phyloP scores from a whole-genome alignment of 768 basidiomycete species.

The Trametopsis cervina region DNA sequence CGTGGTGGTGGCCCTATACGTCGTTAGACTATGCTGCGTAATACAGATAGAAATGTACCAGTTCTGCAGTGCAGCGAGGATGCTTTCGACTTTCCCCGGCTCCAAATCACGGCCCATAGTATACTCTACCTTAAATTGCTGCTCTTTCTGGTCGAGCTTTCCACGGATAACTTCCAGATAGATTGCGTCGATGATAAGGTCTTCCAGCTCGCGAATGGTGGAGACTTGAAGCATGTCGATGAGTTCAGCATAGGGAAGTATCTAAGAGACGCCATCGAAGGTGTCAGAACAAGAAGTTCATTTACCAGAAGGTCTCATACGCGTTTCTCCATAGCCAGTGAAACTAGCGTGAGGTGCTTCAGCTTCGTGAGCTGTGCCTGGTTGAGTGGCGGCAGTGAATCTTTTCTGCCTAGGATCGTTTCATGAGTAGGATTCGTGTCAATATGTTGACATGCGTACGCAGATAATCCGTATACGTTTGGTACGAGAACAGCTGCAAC shows the following conservation, averaged over 20 bases:
- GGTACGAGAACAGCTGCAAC: slow-evolving; percentile 85
- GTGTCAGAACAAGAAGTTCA: background rate
- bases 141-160: slow-evolving; percentile 88
- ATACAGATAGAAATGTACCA: slow-evolving; percentile 42
- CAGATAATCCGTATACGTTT: slow-evolving; percentile 77
- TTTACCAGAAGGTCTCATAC: slow-evolving; percentile 38
- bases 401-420: slow-evolving; percentile 52
- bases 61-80: slow-evolving; percentile 55
- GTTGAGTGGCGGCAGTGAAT: slow-evolving; percentile 59
- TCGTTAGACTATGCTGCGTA: background rate
- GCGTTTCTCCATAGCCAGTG: slow-evolving; percentile 69
- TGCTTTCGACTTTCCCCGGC: slow-evolving; percentile 54
- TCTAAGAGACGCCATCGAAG: slow-evolving; percentile 34
- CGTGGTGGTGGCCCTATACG: slow-evolving; percentile 60
- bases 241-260: slow-evolving; percentile 74
- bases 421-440: background rate
- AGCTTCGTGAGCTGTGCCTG: slow-evolving; percentile 76
- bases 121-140: slow-evolving; percentile 87
- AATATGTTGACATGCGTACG: slow-evolving; percentile 11
- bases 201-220: slow-evolving; percentile 85
- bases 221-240: slow-evolving; percentile 66
- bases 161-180: slow-evolving; percentile 87
- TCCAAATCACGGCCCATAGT: slow-evolving; percentile 91
- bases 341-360: slow-evolving; percentile 88
- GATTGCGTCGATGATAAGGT: slow-evolving; percentile 95